These are phyloP conservation scores for Trifolium repens DNA, from an alignment of 306 rosid genomes.

Conservation along the genomic window DNA sequence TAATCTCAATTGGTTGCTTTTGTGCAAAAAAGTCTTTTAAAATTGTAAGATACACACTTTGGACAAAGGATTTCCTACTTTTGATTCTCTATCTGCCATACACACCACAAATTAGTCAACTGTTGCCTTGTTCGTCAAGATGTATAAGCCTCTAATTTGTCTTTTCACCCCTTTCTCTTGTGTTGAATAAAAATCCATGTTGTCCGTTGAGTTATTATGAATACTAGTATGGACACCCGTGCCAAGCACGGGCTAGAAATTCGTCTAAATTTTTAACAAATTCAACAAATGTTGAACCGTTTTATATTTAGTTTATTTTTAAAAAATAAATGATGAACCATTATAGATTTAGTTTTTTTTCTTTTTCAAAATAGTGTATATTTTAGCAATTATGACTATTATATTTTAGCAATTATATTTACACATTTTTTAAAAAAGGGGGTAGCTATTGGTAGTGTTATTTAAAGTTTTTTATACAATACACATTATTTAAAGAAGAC, in stretches of 20 bases:
- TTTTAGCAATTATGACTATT: too few relatives aligned
- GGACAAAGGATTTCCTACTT: constrained; percentile 26
- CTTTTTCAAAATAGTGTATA: background rate
- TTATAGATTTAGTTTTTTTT: background rate
- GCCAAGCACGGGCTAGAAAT: background rate
- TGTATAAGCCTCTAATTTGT: constrained; percentile 23
- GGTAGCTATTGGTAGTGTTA: too few relatives aligned
- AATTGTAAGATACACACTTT: constrained; percentile 32
- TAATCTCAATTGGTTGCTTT: constrained; percentile 27
- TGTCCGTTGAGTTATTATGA: constrained; percentile 24
- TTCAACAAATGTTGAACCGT: background rate
- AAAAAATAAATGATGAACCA: background rate
- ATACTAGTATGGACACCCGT: background rate
- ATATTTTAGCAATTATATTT: background rate
- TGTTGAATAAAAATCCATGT: constrained; percentile 11
- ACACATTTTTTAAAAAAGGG: too few relatives aligned
- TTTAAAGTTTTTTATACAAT: too few relatives aligned
- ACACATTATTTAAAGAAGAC: too few relatives aligned
- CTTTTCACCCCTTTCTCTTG: constrained; percentile 20
- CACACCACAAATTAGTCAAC: constrained; percentile 23
- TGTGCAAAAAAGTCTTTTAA: background rate
- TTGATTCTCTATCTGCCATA: constrained; percentile 13
- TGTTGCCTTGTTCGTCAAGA: constrained; percentile 15
- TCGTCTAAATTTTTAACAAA: background rate
- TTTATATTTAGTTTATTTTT: too few relatives aligned